phyloP scores from a whole-genome alignment of 2,329 filamentous ascomycete species.

The Cyclaneusma minus region DNA sequence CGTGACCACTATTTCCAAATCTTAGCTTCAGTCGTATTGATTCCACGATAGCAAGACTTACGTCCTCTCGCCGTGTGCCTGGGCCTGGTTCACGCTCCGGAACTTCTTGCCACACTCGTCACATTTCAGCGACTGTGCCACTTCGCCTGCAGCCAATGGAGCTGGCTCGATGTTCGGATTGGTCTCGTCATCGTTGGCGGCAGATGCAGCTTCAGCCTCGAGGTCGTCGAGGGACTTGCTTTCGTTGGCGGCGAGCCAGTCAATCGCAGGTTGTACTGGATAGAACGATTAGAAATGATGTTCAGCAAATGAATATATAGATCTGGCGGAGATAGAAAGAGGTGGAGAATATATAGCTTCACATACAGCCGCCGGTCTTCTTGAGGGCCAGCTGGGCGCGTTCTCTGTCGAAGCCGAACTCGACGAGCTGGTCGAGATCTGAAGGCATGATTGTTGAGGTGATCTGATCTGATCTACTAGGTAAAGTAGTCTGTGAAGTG shows the following conservation, averaged over 20 bases:
- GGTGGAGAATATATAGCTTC: conserved; percentile 2
- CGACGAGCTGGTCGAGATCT: conserved; percentile 44
- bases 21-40: conserved; percentile 5
- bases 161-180: conserved; percentile 40
- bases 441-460: conserved; percentile 32
- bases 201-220: conserved; percentile 27
- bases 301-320: conserved; percentile 6
- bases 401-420: conserved; percentile 72
- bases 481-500: no score
- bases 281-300: conserved; percentile 3
- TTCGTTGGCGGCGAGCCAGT: conserved; percentile 89
- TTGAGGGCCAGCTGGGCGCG: conserved; percentile 73
- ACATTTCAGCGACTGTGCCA: conserved; percentile 72
- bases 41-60: conserved; percentile 21
- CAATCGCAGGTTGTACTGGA: conserved; percentile 70
- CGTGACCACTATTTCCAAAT: conserved; percentile 47
- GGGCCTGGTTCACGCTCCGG: conserved; percentile 62
- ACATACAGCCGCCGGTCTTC: conserved; percentile 63
- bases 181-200: conserved; percentile 31
- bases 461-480: conserved; percentile 5
- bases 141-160: conserved; percentile 52
- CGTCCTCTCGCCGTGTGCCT: conserved; percentile 85
- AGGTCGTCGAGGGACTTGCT: conserved; percentile 79
- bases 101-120: conserved; percentile 93
- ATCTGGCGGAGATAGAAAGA: conserved; percentile 5